Evolutionary conservation across 495 filamentous ascomycete genomes (phyloP).

Genomic region (Polyplosphaeria fusca): DNA sequence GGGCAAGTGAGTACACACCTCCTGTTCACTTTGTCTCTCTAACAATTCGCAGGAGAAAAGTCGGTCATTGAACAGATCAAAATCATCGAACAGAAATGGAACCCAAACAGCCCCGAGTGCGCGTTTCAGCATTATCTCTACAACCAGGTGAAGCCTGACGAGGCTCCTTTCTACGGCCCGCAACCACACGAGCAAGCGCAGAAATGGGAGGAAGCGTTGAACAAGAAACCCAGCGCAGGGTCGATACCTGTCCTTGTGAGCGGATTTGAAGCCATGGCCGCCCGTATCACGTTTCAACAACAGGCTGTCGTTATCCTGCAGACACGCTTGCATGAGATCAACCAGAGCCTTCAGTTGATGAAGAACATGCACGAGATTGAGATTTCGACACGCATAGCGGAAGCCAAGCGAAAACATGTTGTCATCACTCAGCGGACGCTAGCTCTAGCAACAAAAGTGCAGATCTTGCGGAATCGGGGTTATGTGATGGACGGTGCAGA

Average conservation of each 20-base stretch:
- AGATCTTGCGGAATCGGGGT: conserved; percentile 84
- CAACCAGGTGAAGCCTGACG: conserved; percentile 77
- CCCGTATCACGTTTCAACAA: conserved; percentile 74
- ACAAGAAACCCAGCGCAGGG: conserved; percentile 72
- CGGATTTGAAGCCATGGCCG: conserved; percentile 68
- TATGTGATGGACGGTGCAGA: conserved; percentile 90
- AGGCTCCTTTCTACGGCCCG: conserved; percentile 79
- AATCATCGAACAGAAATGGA: conserved; percentile 79
- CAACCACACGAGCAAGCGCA: conserved; percentile 69
- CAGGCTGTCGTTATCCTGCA: conserved; percentile 70
- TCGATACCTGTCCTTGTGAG: conserved; percentile 71
- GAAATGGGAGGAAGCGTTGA: conserved; percentile 91
- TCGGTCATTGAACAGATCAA: conserved; percentile 81
- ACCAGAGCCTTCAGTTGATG: conserved; percentile 72
- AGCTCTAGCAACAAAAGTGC: conserved; percentile 82
- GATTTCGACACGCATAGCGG: conserved; percentile 72
- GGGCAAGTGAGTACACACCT: no score
- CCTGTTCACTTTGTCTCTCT: background rate
- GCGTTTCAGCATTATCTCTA: conserved; percentile 91
- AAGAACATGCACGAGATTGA: conserved; percentile 79
- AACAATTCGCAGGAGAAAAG: conserved; percentile 69
- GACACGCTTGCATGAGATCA: conserved; percentile 84
- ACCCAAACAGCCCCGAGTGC: conserved; percentile 64
- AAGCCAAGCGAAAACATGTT: conserved; percentile 75
- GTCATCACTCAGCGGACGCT: conserved; percentile 78